These are phyloP conservation scores for Nicotiana noctiflora DNA, from an alignment of 257 asterid species.

Conservation along the genomic window DNA sequence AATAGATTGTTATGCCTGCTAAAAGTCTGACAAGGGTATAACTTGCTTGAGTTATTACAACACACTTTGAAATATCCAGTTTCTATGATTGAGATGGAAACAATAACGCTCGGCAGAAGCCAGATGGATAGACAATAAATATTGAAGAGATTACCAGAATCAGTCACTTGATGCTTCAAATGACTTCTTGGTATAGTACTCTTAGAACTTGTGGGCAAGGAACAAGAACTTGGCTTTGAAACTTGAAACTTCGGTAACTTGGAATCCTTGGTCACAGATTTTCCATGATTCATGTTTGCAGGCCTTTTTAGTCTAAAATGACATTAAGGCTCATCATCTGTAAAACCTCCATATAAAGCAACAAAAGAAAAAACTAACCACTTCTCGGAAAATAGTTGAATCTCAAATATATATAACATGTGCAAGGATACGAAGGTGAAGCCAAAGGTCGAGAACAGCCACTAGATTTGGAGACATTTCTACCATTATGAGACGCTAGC, in stretches of 20 bases:
- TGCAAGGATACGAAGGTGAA: conserved; percentile 76
- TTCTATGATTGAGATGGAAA: neutral
- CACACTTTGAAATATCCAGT: neutral
- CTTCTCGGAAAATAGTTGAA: neutral
- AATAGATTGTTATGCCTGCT: neutral
- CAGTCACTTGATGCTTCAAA: conserved; percentile 47
- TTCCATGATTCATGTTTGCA: conserved; percentile 41
- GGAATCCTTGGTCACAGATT: conserved; percentile 45
- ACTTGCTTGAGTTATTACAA: neutral
- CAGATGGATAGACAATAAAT: conserved; percentile 13
- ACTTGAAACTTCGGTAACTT: conserved; percentile 57
- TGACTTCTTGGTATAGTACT: conserved; percentile 31
- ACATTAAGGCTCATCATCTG: conserved; percentile 44
- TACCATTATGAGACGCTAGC: conserved; percentile 28
- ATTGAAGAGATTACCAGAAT: conserved; percentile 43
- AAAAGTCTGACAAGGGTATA: conserved; percentile 9
- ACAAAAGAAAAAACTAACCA: conserved; percentile 9
- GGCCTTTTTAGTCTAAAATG: conserved; percentile 60
- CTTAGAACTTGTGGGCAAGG: conserved; percentile 28
- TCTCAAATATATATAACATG: conserved; percentile 1
- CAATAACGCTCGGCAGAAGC: neutral
- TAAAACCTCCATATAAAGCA: conserved; percentile 9
- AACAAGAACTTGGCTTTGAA: conserved; percentile 41
- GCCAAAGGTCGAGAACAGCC: conserved; percentile 49
- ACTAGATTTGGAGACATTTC: conserved; percentile 29